Base-by-base conservation (phyloP, 805 yeast genomes). In the Zygosaccharomyces gambellarensis region DNA sequence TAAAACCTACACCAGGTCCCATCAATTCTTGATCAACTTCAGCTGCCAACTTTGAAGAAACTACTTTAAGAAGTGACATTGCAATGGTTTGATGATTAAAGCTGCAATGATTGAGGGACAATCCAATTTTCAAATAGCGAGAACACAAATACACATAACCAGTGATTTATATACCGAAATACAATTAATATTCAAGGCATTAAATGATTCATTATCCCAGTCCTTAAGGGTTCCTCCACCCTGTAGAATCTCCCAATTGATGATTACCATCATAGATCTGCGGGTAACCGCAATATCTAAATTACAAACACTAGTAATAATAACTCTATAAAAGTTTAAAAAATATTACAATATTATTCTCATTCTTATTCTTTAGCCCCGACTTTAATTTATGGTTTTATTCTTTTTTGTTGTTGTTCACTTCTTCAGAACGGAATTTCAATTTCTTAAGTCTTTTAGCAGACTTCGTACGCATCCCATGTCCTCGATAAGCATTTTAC, bases 11-110 rank as follows among this genome's bases (percentile, higher is more conserved):
- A 2, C 83, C 82, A 0, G 85, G 69, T 1, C 94, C 82, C 97
- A 94, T 92, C 51, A 92, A 75, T 60, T 90, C 96, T 53, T 77
- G 75, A 61, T 92, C 99, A 25, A 92, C 76, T 36, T 78, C 78
- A 0, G 92, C 83, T 0, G 98, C 98, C 2, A 70, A 43, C 40
- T 73, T 71, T 0, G 81, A 74, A 1, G 77, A 69, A 1, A 79
- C 67, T 2, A 72, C 71, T 64, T 72, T 73, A 52, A 74, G 65
- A 22, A 62, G 49, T 62, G 61, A 65, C 47, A 46, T 50, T 34
- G 31, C 32, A 40, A 30, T 11, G 5, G 31, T 5, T 29, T 23
- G 14, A 9, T 4, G 39, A 4, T 9, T 31, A 8, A 17, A 10
- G 11, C 14, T n/a, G 19, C 21, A 27, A 9, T 29, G 23, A 5